Base-by-base conservation (phyloP, 352 stramenopile genomes). In the Globisporangium viniferum region DNA sequence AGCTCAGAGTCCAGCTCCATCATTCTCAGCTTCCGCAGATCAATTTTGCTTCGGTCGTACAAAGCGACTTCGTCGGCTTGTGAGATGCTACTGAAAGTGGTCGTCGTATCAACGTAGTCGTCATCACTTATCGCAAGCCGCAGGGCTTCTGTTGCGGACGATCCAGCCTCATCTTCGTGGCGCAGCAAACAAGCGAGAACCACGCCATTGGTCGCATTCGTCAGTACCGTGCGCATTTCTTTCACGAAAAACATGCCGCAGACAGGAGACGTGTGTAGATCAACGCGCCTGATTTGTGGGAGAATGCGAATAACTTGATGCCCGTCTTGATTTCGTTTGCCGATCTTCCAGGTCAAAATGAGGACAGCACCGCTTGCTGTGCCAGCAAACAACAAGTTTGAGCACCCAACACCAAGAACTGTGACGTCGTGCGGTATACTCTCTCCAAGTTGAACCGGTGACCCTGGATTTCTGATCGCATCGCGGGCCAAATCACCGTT, bases 1-100 rank as follows among this genome's bases (percentile, higher is more conserved):
- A 88, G 57, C 22, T 93, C 85, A 2, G 69, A 73, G 24, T 91
- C 85, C 12, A 92, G 36, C 24, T 93, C 83, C 67, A 91, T 78
- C 9, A 79, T 36, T 55, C 78, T 82, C 0, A 93, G 66, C 20
- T 79, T 76, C 14, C 69, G 71, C 14, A 90, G 62, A 36, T 89
- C 80, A 2, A 91, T 73, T 12, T 75, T 76, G 60, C 67, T 90
- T 29, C 80, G 80, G 56, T 90, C 82, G 44, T 82, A 90, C 27
- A 89, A 36, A 18, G 76, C 81, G 7, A 91, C 54, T 58, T 92
- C 84, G 46, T 89, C 84, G 0, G 78, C 51, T 56, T 86, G 81
- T n/a, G 75, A 82, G 55, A 84, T 75, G 39, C 70, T 73, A 2
- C 54, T 63, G 33, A 76, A 73, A 6, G 71, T 67, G 14, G 69